A percentile compares a stretch with the other conserved stretches of the same genome.
Evolutionary conservation across 192 early-diverging fungal genomes (phyloP).

Genomic region (Backusella tarrabulga): DNA sequence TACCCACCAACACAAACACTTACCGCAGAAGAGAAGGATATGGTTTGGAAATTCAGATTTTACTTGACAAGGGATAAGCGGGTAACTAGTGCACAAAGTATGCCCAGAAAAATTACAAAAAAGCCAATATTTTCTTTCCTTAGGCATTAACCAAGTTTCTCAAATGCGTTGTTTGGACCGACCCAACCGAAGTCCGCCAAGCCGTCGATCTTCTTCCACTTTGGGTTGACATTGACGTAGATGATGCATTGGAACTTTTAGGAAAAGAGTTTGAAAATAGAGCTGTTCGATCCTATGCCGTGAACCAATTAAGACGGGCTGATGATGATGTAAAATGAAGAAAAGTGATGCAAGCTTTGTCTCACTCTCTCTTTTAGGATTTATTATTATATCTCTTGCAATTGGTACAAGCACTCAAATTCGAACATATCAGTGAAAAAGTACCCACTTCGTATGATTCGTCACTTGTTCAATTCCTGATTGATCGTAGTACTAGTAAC

Average conservation of each 20-base stretch:
- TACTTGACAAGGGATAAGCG: slow-evolving; percentile 93
- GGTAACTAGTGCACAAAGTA: slow-evolving; percentile 32
- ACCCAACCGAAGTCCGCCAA: slow-evolving; percentile 87
- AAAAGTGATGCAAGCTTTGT: neutral
- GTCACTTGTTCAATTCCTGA: slow-evolving; percentile 83
- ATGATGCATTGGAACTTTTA: slow-evolving; percentile 94
- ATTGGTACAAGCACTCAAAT: slow-evolving; percentile 96
- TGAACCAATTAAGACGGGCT: slow-evolving; percentile 82
- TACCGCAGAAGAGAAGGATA: slow-evolving; percentile 85
- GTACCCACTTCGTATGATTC: slow-evolving; percentile 48
- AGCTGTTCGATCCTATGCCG: slow-evolving; percentile 84
- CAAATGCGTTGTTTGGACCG: slow-evolving; percentile 94
- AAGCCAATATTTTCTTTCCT: neutral
- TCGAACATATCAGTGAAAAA: slow-evolving; percentile 73
- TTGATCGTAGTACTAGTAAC: slow-evolving; percentile 83
- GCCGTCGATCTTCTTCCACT: slow-evolving; percentile 82
- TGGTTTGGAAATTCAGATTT: slow-evolving; percentile 98
- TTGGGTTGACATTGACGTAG: slow-evolving; percentile 93
- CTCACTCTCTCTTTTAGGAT: slow-evolving; percentile 55
- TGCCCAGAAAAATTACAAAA: neutral
- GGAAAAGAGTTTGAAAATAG: slow-evolving; percentile 84
- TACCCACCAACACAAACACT: slow-evolving; percentile 91
- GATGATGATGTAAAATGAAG: slow-evolving; percentile 75
- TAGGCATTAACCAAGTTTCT: slow-evolving; percentile 97
- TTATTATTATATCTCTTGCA: slow-evolving; percentile 92